phyloP scores from a whole-genome alignment of 495 filamentous ascomycete genomes.

The Penicillium maclennaniae region DNA sequence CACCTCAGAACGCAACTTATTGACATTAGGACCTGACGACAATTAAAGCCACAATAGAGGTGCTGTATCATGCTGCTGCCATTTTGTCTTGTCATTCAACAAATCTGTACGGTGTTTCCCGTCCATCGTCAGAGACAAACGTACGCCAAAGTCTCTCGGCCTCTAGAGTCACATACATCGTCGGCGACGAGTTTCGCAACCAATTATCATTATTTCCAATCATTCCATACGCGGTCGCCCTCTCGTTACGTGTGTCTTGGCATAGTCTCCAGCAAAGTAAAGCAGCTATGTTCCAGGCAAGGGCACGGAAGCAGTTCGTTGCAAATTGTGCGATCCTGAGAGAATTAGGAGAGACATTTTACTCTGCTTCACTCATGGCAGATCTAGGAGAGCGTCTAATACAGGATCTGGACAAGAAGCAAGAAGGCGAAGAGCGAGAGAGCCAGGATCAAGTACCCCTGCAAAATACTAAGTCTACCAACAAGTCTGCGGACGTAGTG shows the following conservation, averaged over 20 bases:
- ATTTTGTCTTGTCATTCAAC: slow-evolving; percentile 1
- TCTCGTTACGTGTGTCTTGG: slow-evolving; percentile 1
- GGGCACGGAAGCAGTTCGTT: slow-evolving; percentile 1
- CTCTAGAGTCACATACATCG: slow-evolving; percentile 1
- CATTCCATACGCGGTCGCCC: slow-evolving; percentile 1
- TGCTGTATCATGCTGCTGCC: slow-evolving; percentile 2
- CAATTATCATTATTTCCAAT: background rate
- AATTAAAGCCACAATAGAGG: background rate
- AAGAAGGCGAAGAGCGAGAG: too few species aligned
- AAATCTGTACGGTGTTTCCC: slow-evolving; percentile 1
- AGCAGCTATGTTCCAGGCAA: background rate
- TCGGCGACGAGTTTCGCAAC: slow-evolving; percentile 1
- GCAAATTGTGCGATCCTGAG: background rate
- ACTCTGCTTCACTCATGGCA: slow-evolving; percentile 3
- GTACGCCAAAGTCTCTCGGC: slow-evolving; percentile 1
- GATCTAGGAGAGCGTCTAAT: background rate
- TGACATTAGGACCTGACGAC: background rate
- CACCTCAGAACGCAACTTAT: background rate
- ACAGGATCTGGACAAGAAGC: background rate
- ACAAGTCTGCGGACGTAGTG: too few species aligned
- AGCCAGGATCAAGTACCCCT: too few species aligned
- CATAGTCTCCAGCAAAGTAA: slow-evolving; percentile 3
- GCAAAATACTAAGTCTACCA: too few species aligned
- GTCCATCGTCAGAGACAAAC: background rate
- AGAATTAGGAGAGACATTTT: background rate